These are phyloP conservation scores for Fusarium lyarnte DNA, from an alignment of 2,329 filamentous ascomycete genomes.

Conservation along the genomic window DNA sequence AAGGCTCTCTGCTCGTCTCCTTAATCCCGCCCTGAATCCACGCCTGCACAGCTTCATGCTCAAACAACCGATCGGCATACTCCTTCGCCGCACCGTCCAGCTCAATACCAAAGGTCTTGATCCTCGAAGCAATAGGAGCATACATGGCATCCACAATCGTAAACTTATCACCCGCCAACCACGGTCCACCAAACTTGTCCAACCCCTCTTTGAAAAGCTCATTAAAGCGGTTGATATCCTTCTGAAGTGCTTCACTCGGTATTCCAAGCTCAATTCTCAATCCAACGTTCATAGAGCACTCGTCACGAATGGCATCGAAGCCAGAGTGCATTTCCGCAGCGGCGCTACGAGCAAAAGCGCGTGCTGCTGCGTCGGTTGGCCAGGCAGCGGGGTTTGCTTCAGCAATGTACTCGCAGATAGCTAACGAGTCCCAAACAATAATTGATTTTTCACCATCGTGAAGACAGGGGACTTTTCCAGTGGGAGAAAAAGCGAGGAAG, in stretches of 20 bases:
- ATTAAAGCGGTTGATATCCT: conserved; percentile 50
- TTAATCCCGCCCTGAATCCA: conserved; percentile 52
- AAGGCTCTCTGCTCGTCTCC: conserved; percentile 51
- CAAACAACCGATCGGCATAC: conserved; percentile 49
- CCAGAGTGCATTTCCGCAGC: conserved; percentile 59
- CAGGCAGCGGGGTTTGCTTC: conserved; percentile 55
- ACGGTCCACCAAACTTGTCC: conserved; percentile 53
- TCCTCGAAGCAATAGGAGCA: conserved; percentile 53
- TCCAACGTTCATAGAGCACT: conserved; percentile 56
- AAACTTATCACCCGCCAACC: conserved; percentile 51
- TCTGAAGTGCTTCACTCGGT: conserved; percentile 44
- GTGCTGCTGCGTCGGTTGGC: conserved; percentile 51
- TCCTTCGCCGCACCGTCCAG: conserved; percentile 44
- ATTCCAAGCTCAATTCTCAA: conserved; percentile 48
- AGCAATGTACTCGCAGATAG: conserved; percentile 59
- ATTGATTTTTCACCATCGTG: conserved; percentile 44
- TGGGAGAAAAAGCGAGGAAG: conserved; percentile 52
- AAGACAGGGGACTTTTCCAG: conserved; percentile 55
- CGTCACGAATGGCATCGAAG: conserved; percentile 53
- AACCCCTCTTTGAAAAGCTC: conserved; percentile 52
- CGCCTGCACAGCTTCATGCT: conserved; percentile 48
- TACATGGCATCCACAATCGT: conserved; percentile 54
- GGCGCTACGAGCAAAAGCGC: conserved; percentile 56
- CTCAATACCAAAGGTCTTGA: conserved; percentile 50
- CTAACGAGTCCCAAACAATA: conserved; percentile 58